These are phyloP conservation scores for Fusarium bactridioides DNA, from an alignment of 2,329 filamentous ascomycete genomes.

Conservation along the genomic window DNA sequence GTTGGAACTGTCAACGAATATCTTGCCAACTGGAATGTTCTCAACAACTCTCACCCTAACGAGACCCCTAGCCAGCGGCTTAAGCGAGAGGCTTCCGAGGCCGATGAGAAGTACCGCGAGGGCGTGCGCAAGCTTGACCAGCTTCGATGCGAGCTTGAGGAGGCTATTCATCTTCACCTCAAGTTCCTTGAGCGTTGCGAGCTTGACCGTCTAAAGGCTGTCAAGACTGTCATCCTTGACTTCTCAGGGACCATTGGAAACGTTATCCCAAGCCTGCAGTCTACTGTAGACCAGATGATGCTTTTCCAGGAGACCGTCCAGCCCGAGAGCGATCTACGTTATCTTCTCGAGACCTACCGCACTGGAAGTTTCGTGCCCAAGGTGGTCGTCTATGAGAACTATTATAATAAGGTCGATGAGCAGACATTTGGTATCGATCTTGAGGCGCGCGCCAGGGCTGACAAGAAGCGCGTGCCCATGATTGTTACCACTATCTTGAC, in stretches of 20 bases:
- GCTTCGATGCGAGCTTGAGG: constrained; percentile 92
- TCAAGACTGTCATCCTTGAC: constrained; percentile 97
- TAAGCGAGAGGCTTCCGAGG: constrained; percentile 85
- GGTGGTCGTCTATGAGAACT: constrained; percentile 96
- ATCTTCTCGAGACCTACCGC: constrained; percentile 95
- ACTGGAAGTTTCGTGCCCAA: constrained; percentile 92
- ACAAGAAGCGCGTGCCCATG: constrained; percentile 93
- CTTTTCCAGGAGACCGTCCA: constrained; percentile 99
- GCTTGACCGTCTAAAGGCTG: constrained; percentile 92
- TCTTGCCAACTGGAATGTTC: constrained; percentile 88
- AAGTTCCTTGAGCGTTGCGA: constrained; percentile 98
- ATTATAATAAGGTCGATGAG: constrained; percentile 97
- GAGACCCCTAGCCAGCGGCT: constrained; percentile 89
- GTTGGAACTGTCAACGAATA: constrained; percentile 89
- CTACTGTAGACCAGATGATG: constrained; percentile 98
- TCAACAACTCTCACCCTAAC: constrained; percentile 84
- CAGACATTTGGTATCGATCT: constrained; percentile 98
- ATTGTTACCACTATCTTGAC: constrained; percentile 93
- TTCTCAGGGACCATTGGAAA: constrained; percentile 98
- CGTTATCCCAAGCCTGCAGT: constrained; percentile 94
- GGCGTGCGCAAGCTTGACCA: constrained; percentile 87
- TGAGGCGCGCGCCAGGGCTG: constrained; percentile 90
- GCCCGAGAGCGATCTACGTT: constrained; percentile 86
- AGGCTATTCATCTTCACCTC: constrained; percentile 90
- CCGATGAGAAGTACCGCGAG: constrained; percentile 92